A percentile compares a stretch with the other conserved stretches of the same genome.
These are phyloP conservation scores for Geoglossum cookeanum DNA, from an alignment of 2,329 filamentous ascomycete species.

Conservation along the genomic window DNA sequence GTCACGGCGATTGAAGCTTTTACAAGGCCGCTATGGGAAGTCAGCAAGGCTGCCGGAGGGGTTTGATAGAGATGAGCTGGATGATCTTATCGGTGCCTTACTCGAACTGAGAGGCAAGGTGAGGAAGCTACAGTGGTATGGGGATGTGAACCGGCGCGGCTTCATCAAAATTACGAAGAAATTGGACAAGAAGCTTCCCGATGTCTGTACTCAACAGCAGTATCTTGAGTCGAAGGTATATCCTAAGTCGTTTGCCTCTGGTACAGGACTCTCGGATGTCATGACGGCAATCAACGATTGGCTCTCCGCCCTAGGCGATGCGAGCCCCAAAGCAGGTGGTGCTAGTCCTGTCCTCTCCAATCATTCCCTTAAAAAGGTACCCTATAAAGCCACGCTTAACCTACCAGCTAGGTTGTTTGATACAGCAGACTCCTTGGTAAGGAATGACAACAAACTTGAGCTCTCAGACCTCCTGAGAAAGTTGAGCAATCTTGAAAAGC, in stretches of 20 bases:
- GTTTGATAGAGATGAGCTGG: constrained; percentile 72
- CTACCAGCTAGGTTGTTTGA: constrained; percentile 51
- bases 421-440: constrained; percentile 50
- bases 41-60: constrained; percentile 47
- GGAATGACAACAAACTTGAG: constrained; percentile 41
- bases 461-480: constrained; percentile 24
- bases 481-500: constrained; percentile 8
- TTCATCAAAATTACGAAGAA: constrained; percentile 99
- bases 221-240: constrained; percentile 88
- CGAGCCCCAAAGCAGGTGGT: constrained; percentile 49
- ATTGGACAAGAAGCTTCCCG: constrained; percentile 80
- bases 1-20: constrained; percentile 61
- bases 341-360: constrained; percentile 48
- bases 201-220: constrained; percentile 56
- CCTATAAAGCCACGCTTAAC: constrained; percentile 55
- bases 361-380: constrained; percentile 55
- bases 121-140: constrained; percentile 91
- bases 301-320: constrained; percentile 65
- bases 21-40: constrained; percentile 74
- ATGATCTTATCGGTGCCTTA: constrained; percentile 78
- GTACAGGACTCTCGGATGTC: constrained; percentile 35
- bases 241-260: constrained; percentile 70
- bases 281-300: constrained; percentile 69
- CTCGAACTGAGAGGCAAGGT: constrained; percentile 75
- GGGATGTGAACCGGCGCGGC: constrained; percentile 83